Evolutionary conservation across 306 rosid species (phyloP).

Genomic region (Vigna nakashimae): DNA sequence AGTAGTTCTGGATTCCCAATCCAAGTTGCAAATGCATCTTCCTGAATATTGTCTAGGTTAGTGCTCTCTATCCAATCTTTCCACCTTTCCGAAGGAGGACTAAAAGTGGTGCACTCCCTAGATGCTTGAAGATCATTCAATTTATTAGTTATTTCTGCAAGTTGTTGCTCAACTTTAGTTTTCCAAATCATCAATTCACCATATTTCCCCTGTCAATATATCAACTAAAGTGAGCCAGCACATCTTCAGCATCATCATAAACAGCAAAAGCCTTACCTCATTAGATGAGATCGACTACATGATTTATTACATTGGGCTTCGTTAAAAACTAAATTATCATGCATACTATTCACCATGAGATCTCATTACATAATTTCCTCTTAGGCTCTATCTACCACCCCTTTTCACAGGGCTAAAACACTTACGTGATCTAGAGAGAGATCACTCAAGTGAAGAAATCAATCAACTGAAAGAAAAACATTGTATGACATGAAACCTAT

Average conservation of each 20-base stretch:
- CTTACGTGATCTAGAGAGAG: constrained; percentile 13
- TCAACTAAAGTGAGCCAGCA: constrained; percentile 22
- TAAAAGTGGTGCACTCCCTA: constrained; percentile 51
- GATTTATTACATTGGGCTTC: background rate
- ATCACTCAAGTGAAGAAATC: background rate
- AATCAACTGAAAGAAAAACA: constrained; percentile 4
- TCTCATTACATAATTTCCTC: background rate
- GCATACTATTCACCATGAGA: constrained; percentile 3
- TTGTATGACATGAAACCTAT: constrained; percentile 19
- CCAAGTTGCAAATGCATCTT: constrained; percentile 69
- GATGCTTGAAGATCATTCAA: constrained; percentile 58
- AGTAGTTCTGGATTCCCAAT: constrained; percentile 61
- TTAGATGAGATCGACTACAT: background rate
- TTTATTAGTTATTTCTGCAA: constrained; percentile 60
- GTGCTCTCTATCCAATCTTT: constrained; percentile 76
- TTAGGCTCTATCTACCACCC: background rate
- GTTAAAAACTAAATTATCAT: background rate
- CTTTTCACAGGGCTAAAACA: background rate
- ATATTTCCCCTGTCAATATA: constrained; percentile 63
- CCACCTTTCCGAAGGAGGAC: constrained; percentile 74
- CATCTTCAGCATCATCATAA: background rate
- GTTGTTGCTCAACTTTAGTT: constrained; percentile 69
- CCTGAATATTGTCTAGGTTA: constrained; percentile 60
- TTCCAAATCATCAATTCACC: constrained; percentile 73
- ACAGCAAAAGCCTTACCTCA: background rate